A percentile compares a stretch with the other conserved stretches of the same genome.
These are phyloP conservation scores for Ensete glaucum DNA, from an alignment of 176 grass and related monocot genomes.

Conservation along the genomic window DNA sequence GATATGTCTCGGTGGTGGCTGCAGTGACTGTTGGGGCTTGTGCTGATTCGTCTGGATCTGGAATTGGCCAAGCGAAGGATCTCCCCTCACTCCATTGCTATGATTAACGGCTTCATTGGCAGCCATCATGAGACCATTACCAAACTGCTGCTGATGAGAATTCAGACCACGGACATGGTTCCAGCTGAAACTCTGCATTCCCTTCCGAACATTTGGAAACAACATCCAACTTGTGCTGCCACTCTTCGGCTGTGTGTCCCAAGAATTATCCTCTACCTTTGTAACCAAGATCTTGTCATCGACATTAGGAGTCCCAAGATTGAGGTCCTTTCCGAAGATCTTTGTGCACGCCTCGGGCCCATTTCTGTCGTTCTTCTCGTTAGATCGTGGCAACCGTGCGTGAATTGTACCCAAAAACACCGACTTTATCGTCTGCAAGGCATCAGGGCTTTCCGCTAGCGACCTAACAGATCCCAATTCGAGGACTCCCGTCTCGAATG, in stretches of 20 bases:
- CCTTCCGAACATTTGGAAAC: slow-evolving; percentile 55
- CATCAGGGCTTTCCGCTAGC: slow-evolving; percentile 46
- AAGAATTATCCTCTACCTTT: slow-evolving; percentile 48
- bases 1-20: slow-evolving; percentile 37
- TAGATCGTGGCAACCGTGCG: slow-evolving; percentile 10
- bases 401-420: slow-evolving; percentile 43
- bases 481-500: slow-evolving; percentile 74
- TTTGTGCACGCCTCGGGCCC: slow-evolving; percentile 41
- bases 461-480: slow-evolving; percentile 74
- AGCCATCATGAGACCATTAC: slow-evolving; percentile 57
- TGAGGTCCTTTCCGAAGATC: slow-evolving; percentile 91
- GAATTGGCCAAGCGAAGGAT: slow-evolving; percentile 30
- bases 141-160: slow-evolving; percentile 57
- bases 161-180: slow-evolving; percentile 51
- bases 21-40: slow-evolving; percentile 26
- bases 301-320: slow-evolving; percentile 39
- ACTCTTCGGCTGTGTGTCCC: slow-evolving; percentile 44
- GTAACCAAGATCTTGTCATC: slow-evolving; percentile 22
- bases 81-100: slow-evolving; percentile 29
- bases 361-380: slow-evolving; percentile 49
- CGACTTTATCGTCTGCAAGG: slow-evolving; percentile 52
- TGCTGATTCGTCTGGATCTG: slow-evolving; percentile 32
- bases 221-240: slow-evolving; percentile 20
- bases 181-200: slow-evolving; percentile 64
- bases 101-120: slow-evolving; percentile 31